A percentile compares a stretch with the other conserved stretches of the same genome.
Conservation (phyloP, 2,329 filamentous ascomycete genomes). For the Hypoxylon sp. region DNA sequence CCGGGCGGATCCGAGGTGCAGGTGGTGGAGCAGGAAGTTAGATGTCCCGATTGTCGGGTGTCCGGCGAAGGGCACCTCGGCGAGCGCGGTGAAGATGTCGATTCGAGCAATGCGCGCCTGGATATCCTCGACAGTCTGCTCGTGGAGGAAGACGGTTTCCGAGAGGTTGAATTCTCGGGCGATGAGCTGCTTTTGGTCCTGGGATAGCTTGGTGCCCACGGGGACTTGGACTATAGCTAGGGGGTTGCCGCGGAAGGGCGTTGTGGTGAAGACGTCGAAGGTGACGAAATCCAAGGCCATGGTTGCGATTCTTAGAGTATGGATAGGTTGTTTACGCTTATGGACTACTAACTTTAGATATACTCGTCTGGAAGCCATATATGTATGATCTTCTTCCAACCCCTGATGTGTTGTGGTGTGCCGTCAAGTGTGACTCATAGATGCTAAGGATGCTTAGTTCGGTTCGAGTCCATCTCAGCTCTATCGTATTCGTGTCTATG, state of each 20-base stretch:
- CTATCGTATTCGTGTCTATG: constrained; percentile 22
- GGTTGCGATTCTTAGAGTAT: neutral
- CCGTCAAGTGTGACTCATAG: constrained; percentile 17
- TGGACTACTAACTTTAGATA: neutral
- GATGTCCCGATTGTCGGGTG: constrained; percentile 74
- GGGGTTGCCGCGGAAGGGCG: constrained; percentile 70
- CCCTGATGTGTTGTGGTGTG: neutral
- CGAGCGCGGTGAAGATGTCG: constrained; percentile 71
- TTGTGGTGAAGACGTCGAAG: constrained; percentile 71
- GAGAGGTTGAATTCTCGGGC: constrained; percentile 76
- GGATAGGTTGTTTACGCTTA: neutral
- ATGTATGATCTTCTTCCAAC: neutral
- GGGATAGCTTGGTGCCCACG: constrained; percentile 59
- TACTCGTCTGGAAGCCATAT: neutral
- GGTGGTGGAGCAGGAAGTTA: constrained; percentile 61
- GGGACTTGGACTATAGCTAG: constrained; percentile 72
- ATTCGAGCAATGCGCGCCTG: constrained; percentile 60
- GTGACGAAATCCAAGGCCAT: constrained; percentile 64
- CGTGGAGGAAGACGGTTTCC: constrained; percentile 75
- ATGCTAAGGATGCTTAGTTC: neutral
- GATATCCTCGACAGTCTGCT: constrained; percentile 54
- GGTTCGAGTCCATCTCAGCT: neutral
- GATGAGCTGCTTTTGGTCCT: constrained; percentile 70
- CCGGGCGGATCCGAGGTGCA: constrained; percentile 54
- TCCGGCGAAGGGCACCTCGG: constrained; percentile 73